Evolutionary conservation across 768 basidiomycete species (phyloP).

Genomic region (Phlebiopsis gigantea): DNA sequence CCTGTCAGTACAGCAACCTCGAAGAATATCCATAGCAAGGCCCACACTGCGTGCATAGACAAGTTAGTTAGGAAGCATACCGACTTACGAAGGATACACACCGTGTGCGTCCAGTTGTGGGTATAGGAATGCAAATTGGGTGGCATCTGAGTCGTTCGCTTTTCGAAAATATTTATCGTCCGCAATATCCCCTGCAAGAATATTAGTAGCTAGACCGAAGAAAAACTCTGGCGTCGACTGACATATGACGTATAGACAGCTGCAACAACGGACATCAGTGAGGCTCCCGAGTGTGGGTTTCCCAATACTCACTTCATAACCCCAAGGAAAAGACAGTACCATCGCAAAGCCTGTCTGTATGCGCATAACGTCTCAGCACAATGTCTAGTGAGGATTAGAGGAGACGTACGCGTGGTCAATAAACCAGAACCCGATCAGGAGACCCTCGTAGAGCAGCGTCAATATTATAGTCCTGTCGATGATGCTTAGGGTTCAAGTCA

Average conservation of each 20-base stretch:
- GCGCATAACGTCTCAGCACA: not conserved
- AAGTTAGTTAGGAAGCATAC: not conserved
- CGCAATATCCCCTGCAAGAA: conserved; percentile 63
- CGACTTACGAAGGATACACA: conserved; percentile 28
- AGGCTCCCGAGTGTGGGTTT: conserved; percentile 3
- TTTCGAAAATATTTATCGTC: conserved; percentile 96
- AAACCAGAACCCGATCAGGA: conserved; percentile 94
- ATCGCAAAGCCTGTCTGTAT: conserved; percentile 68
- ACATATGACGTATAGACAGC: conserved; percentile 79
- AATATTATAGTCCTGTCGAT: conserved; percentile 72
- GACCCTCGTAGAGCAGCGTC: conserved; percentile 75
- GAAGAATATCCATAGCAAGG: conserved; percentile 78
- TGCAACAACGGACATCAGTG: conserved; percentile 24
- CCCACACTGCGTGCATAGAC: conserved; percentile 63
- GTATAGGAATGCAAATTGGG: conserved; percentile 78
- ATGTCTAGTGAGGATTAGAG: conserved; percentile 4
- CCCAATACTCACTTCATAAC: conserved; percentile 67
- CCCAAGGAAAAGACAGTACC: conserved; percentile 79
- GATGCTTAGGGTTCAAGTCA: not conserved
- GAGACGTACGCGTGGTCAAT: conserved; percentile 78
- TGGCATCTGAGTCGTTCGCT: conserved; percentile 88
- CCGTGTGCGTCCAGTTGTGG: conserved; percentile 69
- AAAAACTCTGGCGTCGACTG: conserved; percentile 36
- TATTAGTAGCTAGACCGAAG: not conserved
- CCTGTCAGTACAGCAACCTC: conserved; percentile 68